Evolutionary conservation across 805 yeast genomes (phyloP), one percentile per base, ranked within the genome.

Genomic region (Ogataea naganishii): DNA sequence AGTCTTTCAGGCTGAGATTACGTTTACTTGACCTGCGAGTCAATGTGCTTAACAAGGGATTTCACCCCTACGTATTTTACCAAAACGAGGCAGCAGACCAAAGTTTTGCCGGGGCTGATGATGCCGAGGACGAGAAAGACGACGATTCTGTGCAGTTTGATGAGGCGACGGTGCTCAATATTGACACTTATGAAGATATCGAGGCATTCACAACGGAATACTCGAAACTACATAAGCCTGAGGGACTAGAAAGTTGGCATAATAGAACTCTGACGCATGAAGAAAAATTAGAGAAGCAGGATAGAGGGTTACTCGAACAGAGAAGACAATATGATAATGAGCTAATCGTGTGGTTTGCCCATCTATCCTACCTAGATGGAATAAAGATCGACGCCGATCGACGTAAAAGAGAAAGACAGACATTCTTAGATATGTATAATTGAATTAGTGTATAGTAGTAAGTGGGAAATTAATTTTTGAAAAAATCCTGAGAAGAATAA

Each of bases 61-160:
- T 66, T 28, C 70, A 72, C 43, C 75, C 79, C 1, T 69, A 61
- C 39, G 72, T 72, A 2, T 71, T 72, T 46, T 64, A 62, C 36
- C 67, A 69, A 4, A 57, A 58, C 7, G 72, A 62, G 29, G 20
- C 12, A 14, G 36, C 29, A 19, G 38, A 37, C 7, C 26, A 36
- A 18, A 26, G 32, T 11, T 23, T 37, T 17, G 32, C 39, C n/a
- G 38, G 37, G 19, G 36, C 23, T 11, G 26, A 26, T 3, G 34
- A 35, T 2, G 40, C 36, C 9, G 36, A 41, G 14, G 27, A 28
- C 13, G 24, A 12, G 14, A 34, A 30, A 19, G 32, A 16, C 7
- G 16, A 15, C 20, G 18, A 18, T 17, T 11, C 30, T 5, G 45
- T 36, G 11, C 29, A 26, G 18, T 9, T 41, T n/a, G 55, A 55